Evolutionary conservation across 306 rosid genomes (phyloP).

Genomic region (Medicago lupulina): DNA sequence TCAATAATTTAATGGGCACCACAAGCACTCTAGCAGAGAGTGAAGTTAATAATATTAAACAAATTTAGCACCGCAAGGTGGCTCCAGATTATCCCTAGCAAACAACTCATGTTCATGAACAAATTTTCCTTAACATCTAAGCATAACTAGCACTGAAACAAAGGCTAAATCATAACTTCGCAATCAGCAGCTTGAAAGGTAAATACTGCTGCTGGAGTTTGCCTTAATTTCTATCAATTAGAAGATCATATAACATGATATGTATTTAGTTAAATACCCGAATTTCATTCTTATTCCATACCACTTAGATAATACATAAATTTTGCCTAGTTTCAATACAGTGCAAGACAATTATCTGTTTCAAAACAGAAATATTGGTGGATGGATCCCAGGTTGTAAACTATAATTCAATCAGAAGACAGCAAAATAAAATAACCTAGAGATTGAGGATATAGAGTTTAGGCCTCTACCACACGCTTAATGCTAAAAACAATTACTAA

Average conservation of each 20-base stretch:
- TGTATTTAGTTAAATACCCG: conserved; percentile 3
- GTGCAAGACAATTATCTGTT: too few species aligned
- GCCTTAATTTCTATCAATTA: not conserved
- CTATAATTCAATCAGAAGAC: too few species aligned
- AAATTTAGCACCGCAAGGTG: conserved; percentile 28
- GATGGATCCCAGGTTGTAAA: too few species aligned
- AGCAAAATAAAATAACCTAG: too few species aligned
- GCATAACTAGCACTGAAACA: conserved; percentile 22
- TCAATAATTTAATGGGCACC: conserved; percentile 22
- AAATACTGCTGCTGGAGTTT: too few species aligned
- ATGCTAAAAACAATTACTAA: too few species aligned
- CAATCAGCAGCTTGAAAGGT: conserved; percentile 21
- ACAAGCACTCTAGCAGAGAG: not conserved
- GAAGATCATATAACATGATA: not conserved
- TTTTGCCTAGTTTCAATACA: too few species aligned
- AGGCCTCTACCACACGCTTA: too few species aligned
- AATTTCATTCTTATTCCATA: not conserved
- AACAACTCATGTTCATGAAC: conserved; percentile 36
- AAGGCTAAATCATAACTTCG: conserved; percentile 11
- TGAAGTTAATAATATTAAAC: conserved; percentile 4
- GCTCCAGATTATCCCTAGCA: conserved; percentile 29
- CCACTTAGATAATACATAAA: not conserved
- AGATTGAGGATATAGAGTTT: too few species aligned
- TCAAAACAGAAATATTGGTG: too few species aligned
- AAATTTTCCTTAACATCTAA: conserved; percentile 14